Evolutionary conservation across 1,284 basidiomycete species (phyloP).

Genomic region (Coniferiporia weirii): DNA sequence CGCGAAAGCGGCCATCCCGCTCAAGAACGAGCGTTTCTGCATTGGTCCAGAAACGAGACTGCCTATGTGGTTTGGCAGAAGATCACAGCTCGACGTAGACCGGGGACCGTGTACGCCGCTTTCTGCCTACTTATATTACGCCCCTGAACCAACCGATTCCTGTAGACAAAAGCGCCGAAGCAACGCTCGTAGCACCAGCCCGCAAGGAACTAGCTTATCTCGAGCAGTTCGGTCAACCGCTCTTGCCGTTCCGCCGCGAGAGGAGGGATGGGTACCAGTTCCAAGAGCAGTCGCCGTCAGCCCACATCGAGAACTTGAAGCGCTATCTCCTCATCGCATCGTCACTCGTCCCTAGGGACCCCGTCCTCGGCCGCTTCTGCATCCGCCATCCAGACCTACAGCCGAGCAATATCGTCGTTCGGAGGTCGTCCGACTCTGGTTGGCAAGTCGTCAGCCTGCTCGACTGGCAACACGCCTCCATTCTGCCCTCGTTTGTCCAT

Average conservation of each 20-base stretch:
- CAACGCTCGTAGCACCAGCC: conserved; percentile 39
- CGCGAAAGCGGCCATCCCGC: conserved; percentile 26
- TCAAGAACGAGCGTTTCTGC: conserved; percentile 36
- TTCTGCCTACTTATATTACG: conserved; percentile 27
- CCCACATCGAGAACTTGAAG: conserved; percentile 35
- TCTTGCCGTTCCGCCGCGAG: conserved; percentile 40
- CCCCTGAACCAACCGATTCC: conserved; percentile 29
- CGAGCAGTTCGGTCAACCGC: conserved; percentile 42
- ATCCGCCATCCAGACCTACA: conserved; percentile 45
- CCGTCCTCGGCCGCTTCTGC: conserved; percentile 31
- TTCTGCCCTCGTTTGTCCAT: conserved; percentile 44
- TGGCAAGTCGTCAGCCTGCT: conserved; percentile 32
- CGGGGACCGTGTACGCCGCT: conserved; percentile 44
- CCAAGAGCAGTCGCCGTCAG: conserved; percentile 43
- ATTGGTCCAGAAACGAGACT: conserved; percentile 35
- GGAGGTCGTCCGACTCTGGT: conserved; percentile 29
- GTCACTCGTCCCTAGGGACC: conserved; percentile 33
- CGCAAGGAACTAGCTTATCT: conserved; percentile 48
- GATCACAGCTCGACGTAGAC: conserved; percentile 41
- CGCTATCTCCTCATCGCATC: conserved; percentile 36
- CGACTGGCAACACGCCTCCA: conserved; percentile 39
- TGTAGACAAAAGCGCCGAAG: conserved; percentile 43
- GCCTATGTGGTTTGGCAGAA: conserved; percentile 43
- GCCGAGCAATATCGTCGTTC: conserved; percentile 34
- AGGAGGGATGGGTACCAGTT: conserved; percentile 43